Base-by-base conservation (phyloP, 495 filamentous ascomycete species). In the Neurospora sp. region DNA sequence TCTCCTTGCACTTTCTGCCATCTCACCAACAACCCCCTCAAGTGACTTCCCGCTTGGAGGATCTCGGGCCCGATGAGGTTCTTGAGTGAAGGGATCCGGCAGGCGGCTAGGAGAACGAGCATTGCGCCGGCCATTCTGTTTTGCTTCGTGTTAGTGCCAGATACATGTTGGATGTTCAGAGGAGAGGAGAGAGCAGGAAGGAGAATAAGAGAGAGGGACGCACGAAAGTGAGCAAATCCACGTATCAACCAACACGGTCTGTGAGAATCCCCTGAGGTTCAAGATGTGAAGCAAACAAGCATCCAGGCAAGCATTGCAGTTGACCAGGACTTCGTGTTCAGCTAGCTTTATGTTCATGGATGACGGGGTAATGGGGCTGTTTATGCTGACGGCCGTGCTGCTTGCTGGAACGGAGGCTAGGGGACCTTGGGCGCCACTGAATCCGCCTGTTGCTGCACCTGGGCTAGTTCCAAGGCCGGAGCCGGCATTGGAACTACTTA, bases 201-300 rank as follows among this genome's bases (percentile, higher is more conserved):
- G 24, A 19, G 5, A 36, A 8, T n/a, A 13, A 38, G 7, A 71
- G 10, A 71, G 28, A 31, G 28, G 10, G 71, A 82, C 83, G 73
- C 77, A 84, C 84, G 82, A 85, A 13, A 86, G 75, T 11, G 84
- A 83, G 72, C 84, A 86, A 36, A 85, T 84, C 84, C 84, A 86
- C 0, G 84, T 84, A 74, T 86, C 84, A 1, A 86, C 78, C 78
- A 85, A 72, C 9, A 85, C 76, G 0, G 84, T 85, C 69, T 86
- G 83, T 0, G 77, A 74, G 54, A 85, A 81, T 5, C 76, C 78
- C 28, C 78, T 73, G 15, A 85, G 69, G 70, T 85, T 83, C 73
- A 81, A 71, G 1, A 84, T 82, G 70, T 86, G 84, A 34, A 84
- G 70, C 24, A 79, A 79, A 74, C 82, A 84, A 8, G 84, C 82